A percentile compares a stretch with the other conserved stretches of the same genome.
These are phyloP conservation scores for Zygosaccharomyces kombuchaensis DNA, from an alignment of 805 yeast species.

Conservation along the genomic window DNA sequence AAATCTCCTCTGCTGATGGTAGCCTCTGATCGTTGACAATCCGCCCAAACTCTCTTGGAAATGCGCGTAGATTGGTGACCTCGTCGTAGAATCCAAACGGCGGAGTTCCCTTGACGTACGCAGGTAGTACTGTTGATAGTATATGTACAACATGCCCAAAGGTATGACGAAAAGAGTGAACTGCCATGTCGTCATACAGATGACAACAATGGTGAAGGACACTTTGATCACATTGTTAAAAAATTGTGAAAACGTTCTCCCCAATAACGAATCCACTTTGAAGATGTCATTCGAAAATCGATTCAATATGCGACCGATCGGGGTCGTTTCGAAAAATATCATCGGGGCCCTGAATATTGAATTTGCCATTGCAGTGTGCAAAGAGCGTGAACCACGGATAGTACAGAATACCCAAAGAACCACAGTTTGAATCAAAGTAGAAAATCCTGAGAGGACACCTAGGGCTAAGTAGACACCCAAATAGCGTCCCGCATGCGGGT, in stretches of 20 bases:
- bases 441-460: conserved; percentile 63
- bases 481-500: conserved; percentile 69
- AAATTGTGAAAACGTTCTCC: conserved; percentile 67
- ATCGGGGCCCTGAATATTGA: conserved; percentile 84
- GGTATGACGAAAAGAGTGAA: conserved; percentile 71
- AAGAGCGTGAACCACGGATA: conserved; percentile 69
- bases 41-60: conserved; percentile 80
- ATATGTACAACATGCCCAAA: conserved; percentile 56
- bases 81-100: conserved; percentile 73
- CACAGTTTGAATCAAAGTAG: conserved; percentile 60
- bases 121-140: conserved; percentile 72
- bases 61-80: conserved; percentile 78
- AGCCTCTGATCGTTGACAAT: conserved; percentile 71
- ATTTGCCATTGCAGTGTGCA: conserved; percentile 73
- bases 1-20: conserved; percentile 61
- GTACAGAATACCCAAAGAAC: conserved; percentile 78
- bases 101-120: conserved; percentile 77
- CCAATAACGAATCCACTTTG: conserved; percentile 75
- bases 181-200: conserved; percentile 83
- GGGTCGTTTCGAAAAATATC: conserved; percentile 94
- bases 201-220: conserved; percentile 72
- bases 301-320: conserved; percentile 86
- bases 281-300: conserved; percentile 89
- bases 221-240: conserved; percentile 59
- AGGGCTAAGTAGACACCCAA: conserved; percentile 69